Base-by-base conservation (phyloP, 2,329 filamentous ascomycete species). In the Aspergillus nomiae region DNA sequence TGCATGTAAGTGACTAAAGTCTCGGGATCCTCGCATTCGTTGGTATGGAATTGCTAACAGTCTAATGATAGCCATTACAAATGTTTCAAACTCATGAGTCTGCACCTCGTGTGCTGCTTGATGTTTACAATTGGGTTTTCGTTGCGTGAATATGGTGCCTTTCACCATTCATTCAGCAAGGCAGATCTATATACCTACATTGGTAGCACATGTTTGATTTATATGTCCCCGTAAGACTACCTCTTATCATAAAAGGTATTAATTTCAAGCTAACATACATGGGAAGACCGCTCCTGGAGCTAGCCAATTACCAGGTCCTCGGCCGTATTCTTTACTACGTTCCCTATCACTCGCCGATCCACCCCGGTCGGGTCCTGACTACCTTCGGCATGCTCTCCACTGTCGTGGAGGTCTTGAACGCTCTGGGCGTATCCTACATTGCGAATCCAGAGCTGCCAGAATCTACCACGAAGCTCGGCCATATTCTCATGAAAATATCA, bases 251-350 rank as follows among this genome's bases (percentile, higher is more conserved):
- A 9, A 45, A 38, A 12, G 51, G 54, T 32, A 28, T 36, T 14
- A 14, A 12, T 4, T 12, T 26, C 4, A 11, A 9, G 11, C 36
- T 43, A 51, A 43, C 24, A 34, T 12, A 45, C 10, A 21, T 32
- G 14, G 58, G 34, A 55, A 86, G 85, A 3, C 88, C 88, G 0
- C 77, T 90, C 4, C 84, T 89, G 46, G 86, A 87, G 58, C 80
- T 87, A 3, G 82, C 85, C 60, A 88, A 89, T 70, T 89, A 89
- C 73, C 83, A 87, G 67, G 82, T 88, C 60, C 82, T 90, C 28
- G 84, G 84, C 2, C 83, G 86, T 4, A 79, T 87, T 14, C 79
- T 90, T 24, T 85, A 85, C 72, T 90, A 89, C 73, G 80, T 87
- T 3, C 87, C 87, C 0, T 86, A 88, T 70, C 80, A 85, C 61